Base-by-base conservation (phyloP, 169 alveolate species). In the Sarcocystis neurona region DNA sequence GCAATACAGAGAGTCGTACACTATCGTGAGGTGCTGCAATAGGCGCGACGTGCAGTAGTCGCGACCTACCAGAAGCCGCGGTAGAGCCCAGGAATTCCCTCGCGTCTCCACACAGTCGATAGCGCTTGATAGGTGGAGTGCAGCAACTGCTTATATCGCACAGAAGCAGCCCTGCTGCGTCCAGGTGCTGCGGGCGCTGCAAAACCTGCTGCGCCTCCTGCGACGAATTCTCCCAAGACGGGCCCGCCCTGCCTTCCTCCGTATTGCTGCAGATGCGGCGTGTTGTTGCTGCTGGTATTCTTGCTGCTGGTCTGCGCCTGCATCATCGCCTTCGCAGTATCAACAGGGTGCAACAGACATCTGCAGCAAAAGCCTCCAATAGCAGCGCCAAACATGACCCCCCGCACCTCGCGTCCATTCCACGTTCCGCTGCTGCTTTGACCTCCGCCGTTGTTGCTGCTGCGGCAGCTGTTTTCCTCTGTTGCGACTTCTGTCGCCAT, bases 291-390 rank as follows among this genome's bases (percentile, higher is more conserved):
- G 6, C 27, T 48, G 15, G 60, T 6, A 10, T 48, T 48, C 60
- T 48, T 48, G 60, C 27, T 48, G 15, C 60, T 15, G 27, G 60
- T 56, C 56, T 84, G 89, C 30, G 87, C 93, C 43, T 90, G 93
- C 39, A 90, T 74, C 39, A 84, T 85, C 1, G 93, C 88, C 85
- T 90, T 90, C 12, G 84, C 85, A 2, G 93, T 90, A 60, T 90
- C 93, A 6, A 90, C 39, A 0, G 93, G 93, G 39, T 90, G 91
- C 27, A 79, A 37, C 18, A 85, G 41, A 27, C 47, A 39, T 0
- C 91, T 78, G 56, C 87, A 46, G 44, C 79, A 43, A 66, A 89
- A 80, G 43, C 92, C 92, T 41, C 87, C 85, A 4, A 70, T n/a
- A 1, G 92, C 87, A 12, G 89, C 34, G 15, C 39, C 47, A 32